Conservation (phyloP, 2,329 filamentous ascomycete genomes). For the Chaetothyriales sp. region DNA sequence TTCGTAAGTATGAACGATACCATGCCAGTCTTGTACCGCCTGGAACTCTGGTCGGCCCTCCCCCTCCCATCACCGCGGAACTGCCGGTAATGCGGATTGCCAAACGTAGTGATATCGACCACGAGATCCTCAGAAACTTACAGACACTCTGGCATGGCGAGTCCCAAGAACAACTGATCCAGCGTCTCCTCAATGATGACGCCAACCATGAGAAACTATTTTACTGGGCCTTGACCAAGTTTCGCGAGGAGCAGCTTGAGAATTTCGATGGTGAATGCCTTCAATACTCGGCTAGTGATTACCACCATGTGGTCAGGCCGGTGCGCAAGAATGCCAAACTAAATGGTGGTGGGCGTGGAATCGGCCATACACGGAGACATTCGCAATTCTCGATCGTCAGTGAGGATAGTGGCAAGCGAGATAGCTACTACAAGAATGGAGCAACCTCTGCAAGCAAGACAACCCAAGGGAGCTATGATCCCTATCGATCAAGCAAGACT, state of each 20-base stretch:
- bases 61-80: constrained; percentile 42
- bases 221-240: constrained; percentile 70
- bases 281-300: constrained; percentile 78
- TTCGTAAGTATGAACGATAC: constrained; percentile 68
- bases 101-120: constrained; percentile 56
- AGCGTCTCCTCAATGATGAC: constrained; percentile 53
- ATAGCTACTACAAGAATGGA: constrained; percentile 38
- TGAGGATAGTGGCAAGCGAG: constrained; percentile 36
- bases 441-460: constrained; percentile 30
- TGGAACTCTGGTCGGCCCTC: constrained; percentile 42
- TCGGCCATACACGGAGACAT: constrained; percentile 31
- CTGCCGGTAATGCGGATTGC: constrained; percentile 48
- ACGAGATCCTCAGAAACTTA: constrained; percentile 70
- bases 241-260: constrained; percentile 71
- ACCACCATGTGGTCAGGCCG: constrained; percentile 56
- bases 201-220: constrained; percentile 87
- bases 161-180: constrained; percentile 55
- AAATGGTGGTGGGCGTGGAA: constrained; percentile 11
- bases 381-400: constrained; percentile 46
- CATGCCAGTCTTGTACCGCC: constrained; percentile 49
- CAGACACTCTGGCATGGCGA: constrained; percentile 85
- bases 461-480: constrained; percentile 59
- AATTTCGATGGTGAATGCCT: constrained; percentile 66
- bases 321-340: constrained; percentile 23
- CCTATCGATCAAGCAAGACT: constrained; percentile 58